Conservation (phyloP, 768 basidiomycete species). For the Pulveroboletus sp. region DNA sequence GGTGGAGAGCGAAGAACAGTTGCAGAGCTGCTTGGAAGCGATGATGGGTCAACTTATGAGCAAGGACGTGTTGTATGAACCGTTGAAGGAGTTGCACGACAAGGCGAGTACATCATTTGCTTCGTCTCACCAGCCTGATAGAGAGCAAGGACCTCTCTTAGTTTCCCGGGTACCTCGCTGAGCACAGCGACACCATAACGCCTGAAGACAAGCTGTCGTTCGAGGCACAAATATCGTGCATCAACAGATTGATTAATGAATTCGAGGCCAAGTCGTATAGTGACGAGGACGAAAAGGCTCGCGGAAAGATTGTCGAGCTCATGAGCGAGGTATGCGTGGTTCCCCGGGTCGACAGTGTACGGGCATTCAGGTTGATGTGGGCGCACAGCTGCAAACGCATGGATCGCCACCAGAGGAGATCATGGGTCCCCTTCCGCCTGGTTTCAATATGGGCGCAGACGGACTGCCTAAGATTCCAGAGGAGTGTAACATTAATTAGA, state of each 20-base stretch:
- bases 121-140: background rate
- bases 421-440: constrained; percentile 79
- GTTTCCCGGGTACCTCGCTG: constrained; percentile 74
- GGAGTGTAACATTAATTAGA: constrained; percentile 11
- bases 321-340: constrained; percentile 61
- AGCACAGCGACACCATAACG: constrained; percentile 50
- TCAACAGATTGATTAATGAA: constrained; percentile 53
- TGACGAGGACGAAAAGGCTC: constrained; percentile 47
- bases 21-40: constrained; percentile 66
- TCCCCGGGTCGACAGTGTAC: background rate
- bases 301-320: constrained; percentile 51
- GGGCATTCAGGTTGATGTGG: background rate
- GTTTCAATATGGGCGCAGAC: constrained; percentile 51
- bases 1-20: constrained; percentile 42
- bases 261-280: constrained; percentile 61
- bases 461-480: constrained; percentile 47
- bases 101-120: constrained; percentile 13
- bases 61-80: constrained; percentile 63
- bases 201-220: constrained; percentile 60
- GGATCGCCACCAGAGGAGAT: constrained; percentile 78
- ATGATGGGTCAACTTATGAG: constrained; percentile 42
- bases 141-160: constrained; percentile 26
- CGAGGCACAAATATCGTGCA: constrained; percentile 52
- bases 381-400: constrained; percentile 51
- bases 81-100: constrained; percentile 65